These are phyloP conservation scores for Debaryomycetaceae sp. DNA, from an alignment of 1,139 yeast species.

Conservation along the genomic window DNA sequence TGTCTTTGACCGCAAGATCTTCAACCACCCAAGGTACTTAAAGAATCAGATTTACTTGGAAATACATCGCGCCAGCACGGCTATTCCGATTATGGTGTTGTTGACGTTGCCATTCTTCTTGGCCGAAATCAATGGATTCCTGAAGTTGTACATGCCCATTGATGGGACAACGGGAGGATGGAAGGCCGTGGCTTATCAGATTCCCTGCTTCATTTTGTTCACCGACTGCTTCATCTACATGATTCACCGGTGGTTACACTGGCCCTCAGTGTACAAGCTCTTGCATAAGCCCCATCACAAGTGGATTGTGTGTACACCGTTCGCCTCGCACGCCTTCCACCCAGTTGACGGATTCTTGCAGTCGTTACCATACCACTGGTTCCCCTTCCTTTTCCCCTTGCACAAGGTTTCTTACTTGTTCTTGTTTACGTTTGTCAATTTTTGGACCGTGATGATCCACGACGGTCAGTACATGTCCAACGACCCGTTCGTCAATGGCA, in stretches of 20 bases:
- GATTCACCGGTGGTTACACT: conserved; percentile 89
- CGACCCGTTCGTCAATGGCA: conserved; percentile 92
- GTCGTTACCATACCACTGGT: conserved; percentile 87
- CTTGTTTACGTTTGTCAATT: conserved; percentile 84
- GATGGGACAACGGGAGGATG: conserved; percentile 66
- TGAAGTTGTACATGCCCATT: conserved; percentile 66
- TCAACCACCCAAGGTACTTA: conserved; percentile 93
- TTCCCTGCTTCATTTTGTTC: conserved; percentile 78
- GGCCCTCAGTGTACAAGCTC: conserved; percentile 79
- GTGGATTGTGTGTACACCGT: conserved; percentile 98
- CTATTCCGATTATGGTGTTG: conserved; percentile 86
- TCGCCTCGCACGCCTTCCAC: conserved; percentile 98
- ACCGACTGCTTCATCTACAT: conserved; percentile 91
- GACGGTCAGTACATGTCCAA: conserved; percentile 94
- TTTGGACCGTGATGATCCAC: conserved; percentile 98
- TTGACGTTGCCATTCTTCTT: conserved; percentile 89
- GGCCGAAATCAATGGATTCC: conserved; percentile 76
- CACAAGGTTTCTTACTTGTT: conserved; percentile 80
- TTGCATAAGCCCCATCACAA: conserved; percentile 99
- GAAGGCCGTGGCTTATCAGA: conserved; percentile 58
- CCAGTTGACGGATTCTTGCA: conserved; percentile 95
- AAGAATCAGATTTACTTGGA: conserved; percentile 89
- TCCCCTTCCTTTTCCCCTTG: conserved; percentile 86
- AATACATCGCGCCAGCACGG: conserved; percentile 67
- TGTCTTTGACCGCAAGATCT: conserved; percentile 81